Percentiles rank a stretch among this genome's conserved stretches.
These are phyloP conservation scores for Paxillus ammoniavirescens DNA, from an alignment of 768 basidiomycete species.

Conservation along the genomic window DNA sequence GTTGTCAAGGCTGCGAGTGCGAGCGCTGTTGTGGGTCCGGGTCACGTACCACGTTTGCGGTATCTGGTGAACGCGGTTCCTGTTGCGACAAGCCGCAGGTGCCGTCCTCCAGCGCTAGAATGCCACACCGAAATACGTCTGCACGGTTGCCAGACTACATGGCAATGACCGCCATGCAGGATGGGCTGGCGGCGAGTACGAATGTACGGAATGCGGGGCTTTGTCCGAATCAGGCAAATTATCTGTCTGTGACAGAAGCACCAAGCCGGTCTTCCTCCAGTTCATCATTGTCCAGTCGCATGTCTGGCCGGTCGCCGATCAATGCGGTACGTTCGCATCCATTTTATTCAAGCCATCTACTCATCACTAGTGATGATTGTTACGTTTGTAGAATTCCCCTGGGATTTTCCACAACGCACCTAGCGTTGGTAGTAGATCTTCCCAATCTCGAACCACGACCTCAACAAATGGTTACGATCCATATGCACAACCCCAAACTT, in stretches of 20 bases:
- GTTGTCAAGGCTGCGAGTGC: constrained; percentile 31
- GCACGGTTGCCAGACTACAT: constrained; percentile 32
- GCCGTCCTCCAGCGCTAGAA: constrained; percentile 5
- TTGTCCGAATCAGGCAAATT: constrained; percentile 25
- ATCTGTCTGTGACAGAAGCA: constrained; percentile 19
- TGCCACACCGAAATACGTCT: constrained; percentile 14
- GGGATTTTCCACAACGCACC: constrained; percentile 19
- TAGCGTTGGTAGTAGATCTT: constrained; percentile 13
- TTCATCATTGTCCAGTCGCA: constrained; percentile 32
- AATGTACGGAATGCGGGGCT: constrained; percentile 20
- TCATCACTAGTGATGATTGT: neutral
- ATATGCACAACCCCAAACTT: constrained; percentile 26
- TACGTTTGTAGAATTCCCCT: constrained; percentile 19
- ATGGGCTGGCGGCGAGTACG: constrained; percentile 25
- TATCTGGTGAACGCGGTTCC: constrained; percentile 35
- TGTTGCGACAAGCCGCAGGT: constrained; percentile 14
- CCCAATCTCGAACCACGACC: constrained; percentile 19
- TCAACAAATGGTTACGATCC: constrained; percentile 6
- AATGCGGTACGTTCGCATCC: constrained; percentile 18
- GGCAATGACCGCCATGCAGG: constrained; percentile 30
- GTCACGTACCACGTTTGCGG: constrained; percentile 26
- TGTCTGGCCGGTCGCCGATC: constrained; percentile 31
- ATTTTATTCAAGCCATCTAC: neutral
- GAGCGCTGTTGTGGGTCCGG: constrained; percentile 20
- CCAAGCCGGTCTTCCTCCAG: constrained; percentile 33